A percentile compares a stretch with the other conserved stretches of the same genome.
phyloP scores from a whole-genome alignment of 2,329 filamentous ascomycete species.

The Juglanconis juglandina region DNA sequence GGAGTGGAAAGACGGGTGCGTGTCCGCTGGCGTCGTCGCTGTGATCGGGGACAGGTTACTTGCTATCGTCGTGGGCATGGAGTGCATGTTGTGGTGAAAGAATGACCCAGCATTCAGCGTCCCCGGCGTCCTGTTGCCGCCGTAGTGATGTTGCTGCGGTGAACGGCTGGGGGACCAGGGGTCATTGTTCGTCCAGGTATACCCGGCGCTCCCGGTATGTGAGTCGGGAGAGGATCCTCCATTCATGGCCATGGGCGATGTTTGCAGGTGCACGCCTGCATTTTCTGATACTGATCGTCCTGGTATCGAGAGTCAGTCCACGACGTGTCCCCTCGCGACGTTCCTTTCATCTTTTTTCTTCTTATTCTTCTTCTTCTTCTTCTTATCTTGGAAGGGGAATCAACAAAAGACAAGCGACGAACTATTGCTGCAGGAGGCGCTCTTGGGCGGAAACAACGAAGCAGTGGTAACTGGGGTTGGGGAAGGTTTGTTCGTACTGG shows the following conservation, averaged over 20 bases:
- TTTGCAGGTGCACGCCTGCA: slow-evolving; percentile 16
- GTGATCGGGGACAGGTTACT: slow-evolving; percentile 18
- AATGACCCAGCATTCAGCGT: slow-evolving; percentile 11
- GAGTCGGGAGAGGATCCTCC: slow-evolving; percentile 17
- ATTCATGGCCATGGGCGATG: slow-evolving; percentile 15
- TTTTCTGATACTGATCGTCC: slow-evolving; percentile 17
- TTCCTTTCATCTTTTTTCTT: neutral
- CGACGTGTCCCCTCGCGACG: neutral
- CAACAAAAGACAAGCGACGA: slow-evolving; percentile 11
- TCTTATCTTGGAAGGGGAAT: slow-evolving; percentile 25
- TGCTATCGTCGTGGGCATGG: slow-evolving; percentile 16
- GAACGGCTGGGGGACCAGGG: slow-evolving; percentile 17
- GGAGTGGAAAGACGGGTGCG: slow-evolving; percentile 18
- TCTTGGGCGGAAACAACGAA: slow-evolving; percentile 46
- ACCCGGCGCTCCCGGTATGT: slow-evolving; percentile 15
- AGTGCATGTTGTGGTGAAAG: slow-evolving; percentile 16
- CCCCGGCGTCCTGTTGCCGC: slow-evolving; percentile 13
- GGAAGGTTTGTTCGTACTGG: slow-evolving; percentile 37
- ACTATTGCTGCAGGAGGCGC: slow-evolving; percentile 31
- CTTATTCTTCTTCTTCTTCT: neutral
- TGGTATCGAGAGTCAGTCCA: slow-evolving; percentile 10
- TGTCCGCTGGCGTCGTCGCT: slow-evolving; percentile 17
- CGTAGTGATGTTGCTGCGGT: slow-evolving; percentile 13
- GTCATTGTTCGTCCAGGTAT: slow-evolving; percentile 16
- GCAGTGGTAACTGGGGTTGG: slow-evolving; percentile 22